Conservation (phyloP, 129 eudicot species). For the Artemisia argyi region DNA sequence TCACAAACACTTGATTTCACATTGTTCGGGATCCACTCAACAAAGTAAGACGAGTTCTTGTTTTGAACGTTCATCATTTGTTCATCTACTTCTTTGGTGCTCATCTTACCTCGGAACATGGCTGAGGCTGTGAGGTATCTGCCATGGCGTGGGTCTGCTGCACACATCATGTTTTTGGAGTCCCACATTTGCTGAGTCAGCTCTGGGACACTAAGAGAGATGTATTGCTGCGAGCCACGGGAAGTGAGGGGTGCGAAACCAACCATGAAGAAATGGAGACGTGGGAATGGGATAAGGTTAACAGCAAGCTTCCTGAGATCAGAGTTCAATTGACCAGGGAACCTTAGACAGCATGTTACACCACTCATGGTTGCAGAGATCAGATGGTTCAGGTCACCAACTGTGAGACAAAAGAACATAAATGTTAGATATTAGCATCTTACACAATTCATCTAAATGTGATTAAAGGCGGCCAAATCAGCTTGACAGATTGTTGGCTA, state of each 20-base stretch:
- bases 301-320: conserved; percentile 70
- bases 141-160: conserved; percentile 74
- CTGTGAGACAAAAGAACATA: conserved; percentile 5
- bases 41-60: conserved; percentile 72
- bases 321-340: conserved; percentile 70
- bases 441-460: neutral
- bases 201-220: conserved; percentile 61
- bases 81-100: conserved; percentile 71
- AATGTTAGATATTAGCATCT: neutral
- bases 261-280: conserved; percentile 79
- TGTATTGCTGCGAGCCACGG: conserved; percentile 62
- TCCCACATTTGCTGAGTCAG: conserved; percentile 81
- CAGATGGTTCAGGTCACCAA: conserved; percentile 66
- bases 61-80: conserved; percentile 72
- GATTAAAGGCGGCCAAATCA: neutral
- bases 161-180: conserved; percentile 77
- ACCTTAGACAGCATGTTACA: conserved; percentile 65
- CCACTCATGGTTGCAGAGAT: conserved; percentile 77
- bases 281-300: conserved; percentile 69
- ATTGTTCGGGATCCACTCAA: conserved; percentile 75
- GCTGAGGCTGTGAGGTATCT: conserved; percentile 64
- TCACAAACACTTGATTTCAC: conserved; percentile 74
- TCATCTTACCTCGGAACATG: conserved; percentile 70
- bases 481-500: neutral
- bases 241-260: conserved; percentile 76